Evolutionary conservation across 1,139 yeast species (phyloP).

Genomic region (Hansenula sp.): DNA sequence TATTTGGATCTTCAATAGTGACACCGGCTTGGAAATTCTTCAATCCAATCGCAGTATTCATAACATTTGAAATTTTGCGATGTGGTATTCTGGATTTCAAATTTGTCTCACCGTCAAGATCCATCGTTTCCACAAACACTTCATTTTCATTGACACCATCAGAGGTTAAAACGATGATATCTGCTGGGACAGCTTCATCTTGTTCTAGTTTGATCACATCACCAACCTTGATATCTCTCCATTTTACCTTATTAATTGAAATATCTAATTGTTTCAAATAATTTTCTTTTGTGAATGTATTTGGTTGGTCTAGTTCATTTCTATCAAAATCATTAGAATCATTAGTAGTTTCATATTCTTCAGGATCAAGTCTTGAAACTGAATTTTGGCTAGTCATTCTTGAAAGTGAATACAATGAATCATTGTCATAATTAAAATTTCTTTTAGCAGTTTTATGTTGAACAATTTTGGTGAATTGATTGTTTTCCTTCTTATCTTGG

Average conservation of each 20-base stretch:
- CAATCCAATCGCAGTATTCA: constrained; percentile 49
- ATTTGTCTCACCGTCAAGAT: constrained; percentile 95
- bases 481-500: constrained; percentile 83
- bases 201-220: constrained; percentile 68
- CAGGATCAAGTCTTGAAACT: constrained; percentile 14
- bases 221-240: constrained; percentile 86
- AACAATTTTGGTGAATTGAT: constrained; percentile 40
- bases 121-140: constrained; percentile 93
- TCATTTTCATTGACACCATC: constrained; percentile 60
- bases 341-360: constrained; percentile 1
- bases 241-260: constrained; percentile 37
- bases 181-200: constrained; percentile 95
- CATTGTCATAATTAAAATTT: constrained; percentile 1
- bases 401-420: constrained; percentile 18
- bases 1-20: constrained; percentile 86
- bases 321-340: constrained; percentile 18
- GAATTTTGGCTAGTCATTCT: constrained; percentile 15
- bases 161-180: constrained; percentile 66
- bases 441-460: constrained; percentile 13
- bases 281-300: constrained; percentile 19
- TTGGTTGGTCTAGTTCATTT: constrained; percentile 13
- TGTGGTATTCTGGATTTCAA: constrained; percentile 73
- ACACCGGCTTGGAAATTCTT: constrained; percentile 48
- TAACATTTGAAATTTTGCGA: constrained; percentile 48
- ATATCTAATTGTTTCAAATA: constrained; percentile 34